Evolutionary conservation across 192 early-diverging fungal genomes (phyloP).

Genomic region (Ramicandelaber brevisporus): DNA sequence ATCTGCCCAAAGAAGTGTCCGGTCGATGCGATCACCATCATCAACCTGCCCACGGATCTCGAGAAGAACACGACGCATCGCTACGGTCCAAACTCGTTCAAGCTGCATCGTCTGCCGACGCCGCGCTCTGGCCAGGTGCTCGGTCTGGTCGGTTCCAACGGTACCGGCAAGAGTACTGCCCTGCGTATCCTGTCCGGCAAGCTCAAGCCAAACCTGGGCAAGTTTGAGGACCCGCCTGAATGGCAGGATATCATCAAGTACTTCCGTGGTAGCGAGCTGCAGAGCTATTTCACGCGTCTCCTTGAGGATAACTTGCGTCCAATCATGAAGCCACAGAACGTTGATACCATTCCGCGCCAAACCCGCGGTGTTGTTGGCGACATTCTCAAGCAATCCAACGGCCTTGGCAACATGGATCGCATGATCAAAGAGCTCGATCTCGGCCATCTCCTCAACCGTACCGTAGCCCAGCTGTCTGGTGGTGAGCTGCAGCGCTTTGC

Average conservation of each 20-base stretch:
- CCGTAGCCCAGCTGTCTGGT: constrained; percentile 66
- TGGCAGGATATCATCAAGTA: constrained; percentile 91
- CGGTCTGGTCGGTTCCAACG: constrained; percentile 93
- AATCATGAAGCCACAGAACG: constrained; percentile 90
- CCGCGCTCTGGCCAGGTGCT: constrained; percentile 92
- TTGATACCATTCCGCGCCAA: constrained; percentile 65
- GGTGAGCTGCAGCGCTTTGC: constrained; percentile 97
- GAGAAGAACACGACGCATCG: constrained; percentile 87
- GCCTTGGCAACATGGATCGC: constrained; percentile 41
- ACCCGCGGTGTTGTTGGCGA: constrained; percentile 53
- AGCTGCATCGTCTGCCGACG: constrained; percentile 84
- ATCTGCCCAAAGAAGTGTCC: constrained; percentile 96
- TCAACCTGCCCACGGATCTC: constrained; percentile 92
- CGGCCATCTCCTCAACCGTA: constrained; percentile 53
- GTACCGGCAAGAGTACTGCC: constrained; percentile 84
- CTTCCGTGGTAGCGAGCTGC: constrained; percentile 90
- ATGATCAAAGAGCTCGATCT: constrained; percentile 57
- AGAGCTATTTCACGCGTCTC: constrained; percentile 97
- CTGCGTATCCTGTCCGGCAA: constrained; percentile 82
- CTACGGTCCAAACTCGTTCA: constrained; percentile 92
- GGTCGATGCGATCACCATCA: constrained; percentile 86
- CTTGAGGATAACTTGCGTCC: constrained; percentile 86
- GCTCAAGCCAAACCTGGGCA: constrained; percentile 88
- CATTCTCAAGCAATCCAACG: constrained; percentile 40
- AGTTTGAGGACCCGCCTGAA: constrained; percentile 61